These are phyloP conservation scores for Diospyros lotus DNA, from an alignment of 148 eudicot species.

Conservation along the genomic window DNA sequence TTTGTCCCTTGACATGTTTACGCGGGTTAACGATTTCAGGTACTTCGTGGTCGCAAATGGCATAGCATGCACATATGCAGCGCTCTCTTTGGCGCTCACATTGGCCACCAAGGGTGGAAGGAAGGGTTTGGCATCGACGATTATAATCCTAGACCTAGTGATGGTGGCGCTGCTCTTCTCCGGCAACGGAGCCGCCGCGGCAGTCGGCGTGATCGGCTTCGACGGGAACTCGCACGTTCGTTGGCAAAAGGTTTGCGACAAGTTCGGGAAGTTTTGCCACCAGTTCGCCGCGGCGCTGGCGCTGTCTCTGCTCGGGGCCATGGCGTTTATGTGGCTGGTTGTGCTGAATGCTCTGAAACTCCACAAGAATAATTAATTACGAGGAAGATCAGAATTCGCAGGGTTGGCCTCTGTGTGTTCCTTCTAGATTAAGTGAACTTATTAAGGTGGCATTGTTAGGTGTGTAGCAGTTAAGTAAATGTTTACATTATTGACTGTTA, in stretches of 20 bases:
- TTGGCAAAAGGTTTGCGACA: slow-evolving; percentile 69
- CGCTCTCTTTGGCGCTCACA: slow-evolving; percentile 27
- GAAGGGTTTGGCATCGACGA: slow-evolving; percentile 12
- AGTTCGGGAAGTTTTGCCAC: slow-evolving; percentile 43
- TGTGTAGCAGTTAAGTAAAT: too few species aligned
- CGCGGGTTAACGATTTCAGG: slow-evolving; percentile 13
- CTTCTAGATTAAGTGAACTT: too few species aligned
- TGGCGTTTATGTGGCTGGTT: slow-evolving; percentile 29
- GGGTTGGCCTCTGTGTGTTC: too few species aligned
- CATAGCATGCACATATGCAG: slow-evolving; percentile 41
- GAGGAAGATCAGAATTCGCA: too few species aligned
- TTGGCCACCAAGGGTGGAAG: slow-evolving; percentile 22
- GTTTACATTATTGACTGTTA: too few species aligned
- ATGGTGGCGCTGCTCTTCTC: slow-evolving; percentile 60
- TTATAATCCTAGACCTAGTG: slow-evolving; percentile 40
- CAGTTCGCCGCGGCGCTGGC: slow-evolving; percentile 31
- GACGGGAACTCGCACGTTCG: slow-evolving; percentile 62
- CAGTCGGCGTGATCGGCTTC: slow-evolving; percentile 49
- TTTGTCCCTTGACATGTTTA: too few species aligned
- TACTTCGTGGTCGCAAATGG: slow-evolving; percentile 55
- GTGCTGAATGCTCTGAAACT: slow-evolving; percentile 32
- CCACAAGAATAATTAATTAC: slow-evolving; percentile 19
- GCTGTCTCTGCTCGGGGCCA: slow-evolving; percentile 31
- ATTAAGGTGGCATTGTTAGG: too few species aligned
- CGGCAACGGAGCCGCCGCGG: slow-evolving; percentile 43